Conservation (phyloP, 2,329 filamentous ascomycete genomes). For the Phialemonium atrogriseum region DNA sequence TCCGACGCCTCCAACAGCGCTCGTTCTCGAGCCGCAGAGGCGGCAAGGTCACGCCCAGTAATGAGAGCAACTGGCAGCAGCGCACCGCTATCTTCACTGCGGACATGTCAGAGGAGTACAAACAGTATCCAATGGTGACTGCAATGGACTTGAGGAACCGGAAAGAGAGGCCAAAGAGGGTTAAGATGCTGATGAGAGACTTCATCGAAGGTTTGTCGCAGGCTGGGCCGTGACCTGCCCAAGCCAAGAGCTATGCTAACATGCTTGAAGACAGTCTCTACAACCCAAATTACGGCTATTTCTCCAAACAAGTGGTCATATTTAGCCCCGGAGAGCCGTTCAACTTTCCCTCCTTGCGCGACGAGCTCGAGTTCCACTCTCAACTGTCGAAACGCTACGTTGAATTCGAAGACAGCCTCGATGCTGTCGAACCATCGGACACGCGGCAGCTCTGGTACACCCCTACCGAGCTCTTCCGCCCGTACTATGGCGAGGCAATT, state of each 20-base stretch:
- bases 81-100: conserved; percentile 64
- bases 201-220: conserved; percentile 75
- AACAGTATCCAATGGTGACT: conserved; percentile 75
- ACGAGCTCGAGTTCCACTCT: conserved; percentile 78
- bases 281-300: conserved; percentile 92
- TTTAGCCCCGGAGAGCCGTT: conserved; percentile 91
- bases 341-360: conserved; percentile 70
- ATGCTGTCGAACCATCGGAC: conserved; percentile 60
- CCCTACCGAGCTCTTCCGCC: conserved; percentile 91
- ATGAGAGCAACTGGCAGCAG: conserved; percentile 79
- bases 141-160: conserved; percentile 66
- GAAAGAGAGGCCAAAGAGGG: conserved; percentile 69
- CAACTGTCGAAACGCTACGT: conserved; percentile 73
- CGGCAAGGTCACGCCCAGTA: conserved; percentile 21
- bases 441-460: conserved; percentile 96
- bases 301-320: conserved; percentile 92
- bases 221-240: no score
- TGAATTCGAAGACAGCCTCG: conserved; percentile 82
- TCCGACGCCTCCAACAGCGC: conserved; percentile 25
- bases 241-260: no score
- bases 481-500: conserved; percentile 94
- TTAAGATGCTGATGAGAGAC: conserved; percentile 96
- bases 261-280: conserved; percentile 96
- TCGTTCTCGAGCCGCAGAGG: conserved; percentile 10
- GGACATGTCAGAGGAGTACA: conserved; percentile 75